Base-by-base conservation (phyloP, 2,329 filamentous ascomycete species). In the Fusarium hainanense region DNA sequence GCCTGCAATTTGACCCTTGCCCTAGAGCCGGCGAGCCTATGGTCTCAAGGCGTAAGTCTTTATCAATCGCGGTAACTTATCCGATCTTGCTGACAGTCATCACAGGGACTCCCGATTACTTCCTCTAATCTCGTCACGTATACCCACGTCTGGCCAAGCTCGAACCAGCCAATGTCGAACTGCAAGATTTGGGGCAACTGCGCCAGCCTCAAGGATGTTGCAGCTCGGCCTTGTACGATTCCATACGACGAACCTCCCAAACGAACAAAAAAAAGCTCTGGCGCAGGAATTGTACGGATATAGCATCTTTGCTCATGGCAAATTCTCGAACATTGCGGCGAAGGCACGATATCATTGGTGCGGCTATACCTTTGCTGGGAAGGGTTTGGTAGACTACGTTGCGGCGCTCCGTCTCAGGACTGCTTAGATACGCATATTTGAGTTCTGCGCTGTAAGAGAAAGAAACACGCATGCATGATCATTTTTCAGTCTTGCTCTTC, bases 1-100 rank as follows among this genome's bases (percentile, higher is more conserved):
- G 96, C 91, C 85, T 99, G 83, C 96, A 99, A 90, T 99, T 98
- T 82, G 96, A 99, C 79, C 96, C 96, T 58, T 98, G 96, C 87
- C 96, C 96, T 60, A 90, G 96, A 82, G 95, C 96, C 73, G 96
- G 96, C 75, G 96, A 99, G 81, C 96, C 96, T 25, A 98, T 98
- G 96, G 96, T 99, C 71, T 98, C 96, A 79, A 92, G 96, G 86
- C 90, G 92, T 89, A 84, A 81, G 87, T 82, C 51, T 37, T 10
- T 41, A 47, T 18, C 23, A 13, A n/a, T 23, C n/a, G 11, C 10
- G 34, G 40, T 27, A 32, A 25, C 4, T 2, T 4, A 27, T 11
- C 23, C 18, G 43, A 61, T 50, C 40, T 42, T 27, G 11, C 66
- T 70, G 70, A 79, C 77, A 47, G 71, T 65, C 32, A 20, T 7